Conservation (phyloP, 2,329 filamentous ascomycete species). For the Calonectria pteridis region DNA sequence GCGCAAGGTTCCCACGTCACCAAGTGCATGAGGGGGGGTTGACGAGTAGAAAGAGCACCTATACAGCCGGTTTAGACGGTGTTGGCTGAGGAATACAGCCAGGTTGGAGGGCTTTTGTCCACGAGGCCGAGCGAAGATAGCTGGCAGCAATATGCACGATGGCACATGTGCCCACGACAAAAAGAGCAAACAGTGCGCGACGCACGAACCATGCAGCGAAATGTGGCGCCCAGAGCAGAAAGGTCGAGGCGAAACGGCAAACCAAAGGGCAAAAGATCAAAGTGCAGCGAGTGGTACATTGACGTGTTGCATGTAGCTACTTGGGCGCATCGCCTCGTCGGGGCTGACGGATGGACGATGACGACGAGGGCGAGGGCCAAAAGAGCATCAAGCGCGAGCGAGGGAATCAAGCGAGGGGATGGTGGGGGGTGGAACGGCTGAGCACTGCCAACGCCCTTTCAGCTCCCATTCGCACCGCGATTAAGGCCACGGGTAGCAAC, state of each 20-base stretch:
- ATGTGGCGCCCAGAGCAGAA: neutral
- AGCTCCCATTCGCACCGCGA: slow-evolving; percentile 16
- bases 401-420: neutral
- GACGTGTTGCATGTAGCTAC: neutral
- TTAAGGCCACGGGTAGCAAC: slow-evolving; percentile 34
- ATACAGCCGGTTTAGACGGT: neutral
- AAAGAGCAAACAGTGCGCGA: slow-evolving; percentile 25
- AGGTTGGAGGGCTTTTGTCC: neutral
- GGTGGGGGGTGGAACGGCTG: neutral
- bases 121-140: neutral
- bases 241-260: slow-evolving; percentile 2
- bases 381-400: neutral
- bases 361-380: slow-evolving; percentile 19
- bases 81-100: neutral
- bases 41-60: neutral
- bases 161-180: slow-evolving; percentile 19
- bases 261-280: neutral
- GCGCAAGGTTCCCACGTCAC: neutral
- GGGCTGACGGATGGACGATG: slow-evolving; percentile 36
- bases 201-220: slow-evolving; percentile 3
- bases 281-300: neutral
- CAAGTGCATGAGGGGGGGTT: neutral
- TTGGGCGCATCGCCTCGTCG: slow-evolving; percentile 37
- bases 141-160: neutral
- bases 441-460: slow-evolving; percentile 16